Conservation (phyloP, 83 land plant species). For the Larix sibirica region DNA sequence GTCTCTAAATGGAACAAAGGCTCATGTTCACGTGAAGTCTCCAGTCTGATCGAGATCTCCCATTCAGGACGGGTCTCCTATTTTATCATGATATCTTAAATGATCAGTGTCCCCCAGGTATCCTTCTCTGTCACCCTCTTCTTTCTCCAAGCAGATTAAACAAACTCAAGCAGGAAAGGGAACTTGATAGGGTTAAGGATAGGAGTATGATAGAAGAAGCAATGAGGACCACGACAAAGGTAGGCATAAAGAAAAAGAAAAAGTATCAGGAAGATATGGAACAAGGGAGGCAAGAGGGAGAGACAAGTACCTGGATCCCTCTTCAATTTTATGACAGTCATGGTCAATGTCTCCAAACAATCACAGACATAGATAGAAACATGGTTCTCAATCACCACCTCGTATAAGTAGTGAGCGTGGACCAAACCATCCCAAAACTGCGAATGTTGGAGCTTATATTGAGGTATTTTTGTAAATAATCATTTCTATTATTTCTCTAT, state of each 20-base stretch:
- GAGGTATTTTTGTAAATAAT: no score
- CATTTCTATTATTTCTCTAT: no score
- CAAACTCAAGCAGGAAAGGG: constrained; percentile 32
- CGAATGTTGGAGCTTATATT: no score
- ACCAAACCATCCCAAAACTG: no score
- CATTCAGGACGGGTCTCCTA: constrained; percentile 21
- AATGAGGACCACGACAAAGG: constrained; percentile 13
- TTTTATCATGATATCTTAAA: constrained; percentile 3
- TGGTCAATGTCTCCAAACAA: constrained; percentile 16
- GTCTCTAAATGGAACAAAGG: neutral
- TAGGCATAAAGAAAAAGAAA: constrained; percentile 25
- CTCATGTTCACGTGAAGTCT: neutral
- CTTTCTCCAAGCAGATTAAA: constrained; percentile 36
- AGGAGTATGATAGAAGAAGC: constrained; percentile 19
- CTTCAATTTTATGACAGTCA: neutral
- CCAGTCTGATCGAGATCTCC: constrained; percentile 10
- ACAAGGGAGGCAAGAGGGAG: constrained; percentile 28
- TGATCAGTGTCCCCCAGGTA: constrained; percentile 15
- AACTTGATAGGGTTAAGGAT: constrained; percentile 23
- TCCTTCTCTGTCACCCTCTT: constrained; percentile 43
- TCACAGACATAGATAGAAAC: neutral
- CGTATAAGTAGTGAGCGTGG: no score
- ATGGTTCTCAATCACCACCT: no score
- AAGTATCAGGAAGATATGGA: constrained; percentile 16
- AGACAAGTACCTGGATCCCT: constrained; percentile 19